Evolutionary conservation across 192 early-diverging fungal genomes (phyloP).

Genomic region (Podochytrium sp.): DNA sequence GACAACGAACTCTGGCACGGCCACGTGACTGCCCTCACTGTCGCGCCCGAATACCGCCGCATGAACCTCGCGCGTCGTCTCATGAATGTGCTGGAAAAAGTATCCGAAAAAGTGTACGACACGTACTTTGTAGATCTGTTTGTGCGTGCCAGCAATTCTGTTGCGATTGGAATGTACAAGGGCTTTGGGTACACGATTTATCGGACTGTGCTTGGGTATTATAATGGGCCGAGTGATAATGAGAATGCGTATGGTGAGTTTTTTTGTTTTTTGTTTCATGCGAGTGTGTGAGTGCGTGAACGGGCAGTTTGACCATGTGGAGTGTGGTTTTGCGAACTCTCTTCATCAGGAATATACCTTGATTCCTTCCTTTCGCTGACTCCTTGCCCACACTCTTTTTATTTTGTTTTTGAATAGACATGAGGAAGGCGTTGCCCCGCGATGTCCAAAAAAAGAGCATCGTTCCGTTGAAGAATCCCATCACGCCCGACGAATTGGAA

Average conservation of each 20-base stretch:
- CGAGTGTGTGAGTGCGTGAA: too few species aligned
- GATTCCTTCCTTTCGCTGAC: too few species aligned
- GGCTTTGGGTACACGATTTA: slow-evolving; percentile 91
- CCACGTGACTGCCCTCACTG: slow-evolving; percentile 97
- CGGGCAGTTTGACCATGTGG: too few species aligned
- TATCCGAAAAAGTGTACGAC: slow-evolving; percentile 88
- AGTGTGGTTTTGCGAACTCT: too few species aligned
- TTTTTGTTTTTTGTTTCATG: background rate
- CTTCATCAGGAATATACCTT: too few species aligned
- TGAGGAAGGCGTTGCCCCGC: slow-evolving; percentile 90
- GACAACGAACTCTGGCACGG: slow-evolving; percentile 90
- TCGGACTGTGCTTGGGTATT: slow-evolving; percentile 87
- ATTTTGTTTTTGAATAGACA: slow-evolving; percentile 63
- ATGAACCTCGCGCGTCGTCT: slow-evolving; percentile 86
- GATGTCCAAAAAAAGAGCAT: slow-evolving; percentile 74
- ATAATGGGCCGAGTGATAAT: slow-evolving; percentile 58
- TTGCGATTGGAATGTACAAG: slow-evolving; percentile 93
- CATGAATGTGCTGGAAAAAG: slow-evolving; percentile 88
- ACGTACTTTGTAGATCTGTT: slow-evolving; percentile 96
- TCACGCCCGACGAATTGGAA: slow-evolving; percentile 61
- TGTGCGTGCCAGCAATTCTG: slow-evolving; percentile 87
- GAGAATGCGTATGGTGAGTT: slow-evolving; percentile 86
- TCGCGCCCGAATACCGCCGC: slow-evolving; percentile 92
- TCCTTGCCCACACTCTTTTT: too few species aligned
- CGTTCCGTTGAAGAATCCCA: slow-evolving; percentile 54